Evolutionary conservation across 164 flowering plant species (phyloP), one percentile per base, ranked within the genome.

Genomic region (Kalanchoe fedtschenkoi): DNA sequence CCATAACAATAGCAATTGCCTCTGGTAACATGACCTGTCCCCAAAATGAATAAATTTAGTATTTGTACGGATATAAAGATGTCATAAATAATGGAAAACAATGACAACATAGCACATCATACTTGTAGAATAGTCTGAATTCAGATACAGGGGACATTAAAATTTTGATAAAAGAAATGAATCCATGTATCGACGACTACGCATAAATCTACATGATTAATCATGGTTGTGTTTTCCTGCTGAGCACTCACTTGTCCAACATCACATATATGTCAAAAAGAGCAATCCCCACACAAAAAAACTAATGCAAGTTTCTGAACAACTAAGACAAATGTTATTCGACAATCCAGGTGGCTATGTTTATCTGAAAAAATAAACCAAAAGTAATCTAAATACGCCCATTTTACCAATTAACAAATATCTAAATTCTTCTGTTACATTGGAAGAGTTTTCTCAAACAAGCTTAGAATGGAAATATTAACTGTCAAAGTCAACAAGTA

Each of bases 1-100:
- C 97, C 97, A 90, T 87, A 22, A 90, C 97, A 68, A 87, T 90
- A 16, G 97, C 95, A 68, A 90, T 73, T 68, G 95, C 97, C 75
- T 90, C 97, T 30, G 97, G 97, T 59, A 89, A 67, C 97, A 87
- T 87, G 62, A 89, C 77, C 97, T 89, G 68, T 53, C 58, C 66
- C 38, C 13, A 62, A 72, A 38, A 32, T 28, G 39, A 21, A 55
- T 43, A 43, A 43, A 44, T n/a, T n/a, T n/a, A 55, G 34, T 44
- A 38, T 34, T 17, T 39, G 41, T 60, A 13, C 59, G 66, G 15
- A 29, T 6, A 56, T 51, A 35, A 59, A 10, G 14, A 10, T 9
- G 39, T 14, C 2, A 9, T 37, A 21, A 21, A 26, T 21, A 33
- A 28, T 2, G 7, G 14, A 62, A 58, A 30, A 24, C 7, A 51